Evolutionary conservation across 177 flowering plant species (phyloP).

Genomic region (Vitis hybrid): DNA sequence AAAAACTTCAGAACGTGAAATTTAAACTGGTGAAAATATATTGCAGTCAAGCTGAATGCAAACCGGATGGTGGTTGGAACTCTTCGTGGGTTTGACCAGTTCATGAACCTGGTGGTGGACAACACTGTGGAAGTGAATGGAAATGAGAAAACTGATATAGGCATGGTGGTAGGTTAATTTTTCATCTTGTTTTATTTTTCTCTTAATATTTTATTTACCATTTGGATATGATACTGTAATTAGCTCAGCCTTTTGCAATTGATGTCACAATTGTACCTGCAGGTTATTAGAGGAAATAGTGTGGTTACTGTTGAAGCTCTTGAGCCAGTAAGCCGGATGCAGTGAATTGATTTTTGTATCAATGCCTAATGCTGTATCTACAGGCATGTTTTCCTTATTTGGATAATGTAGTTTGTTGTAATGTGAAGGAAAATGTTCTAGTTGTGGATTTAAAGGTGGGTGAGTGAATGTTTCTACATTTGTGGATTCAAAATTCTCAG

Average conservation of each 20-base stretch:
- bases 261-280: constrained; percentile 14
- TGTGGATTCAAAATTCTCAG: too few species aligned
- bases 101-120: constrained; percentile 88
- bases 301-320: constrained; percentile 85
- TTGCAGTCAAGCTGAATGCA: constrained; percentile 86
- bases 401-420: too few species aligned
- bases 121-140: constrained; percentile 79
- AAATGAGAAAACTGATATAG: constrained; percentile 73
- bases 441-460: too few species aligned
- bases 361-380: neutral
- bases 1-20: too few species aligned
- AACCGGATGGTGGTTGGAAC: constrained; percentile 81
- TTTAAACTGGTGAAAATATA: neutral
- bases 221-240: neutral
- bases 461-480: too few species aligned
- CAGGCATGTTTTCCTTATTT: too few species aligned
- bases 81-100: constrained; percentile 93
- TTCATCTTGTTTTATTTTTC: neutral
- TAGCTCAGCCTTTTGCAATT: neutral
- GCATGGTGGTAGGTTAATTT: constrained; percentile 72
- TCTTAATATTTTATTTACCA: neutral
- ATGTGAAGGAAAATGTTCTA: too few species aligned
- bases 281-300: constrained; percentile 84
- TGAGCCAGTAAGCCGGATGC: constrained; percentile 52
- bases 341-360: constrained; percentile 12